Evolutionary conservation across 805 yeast genomes (phyloP), one percentile per base, ranked within the genome.

Genomic region (Hanseniaspora hatyaiensis): DNA sequence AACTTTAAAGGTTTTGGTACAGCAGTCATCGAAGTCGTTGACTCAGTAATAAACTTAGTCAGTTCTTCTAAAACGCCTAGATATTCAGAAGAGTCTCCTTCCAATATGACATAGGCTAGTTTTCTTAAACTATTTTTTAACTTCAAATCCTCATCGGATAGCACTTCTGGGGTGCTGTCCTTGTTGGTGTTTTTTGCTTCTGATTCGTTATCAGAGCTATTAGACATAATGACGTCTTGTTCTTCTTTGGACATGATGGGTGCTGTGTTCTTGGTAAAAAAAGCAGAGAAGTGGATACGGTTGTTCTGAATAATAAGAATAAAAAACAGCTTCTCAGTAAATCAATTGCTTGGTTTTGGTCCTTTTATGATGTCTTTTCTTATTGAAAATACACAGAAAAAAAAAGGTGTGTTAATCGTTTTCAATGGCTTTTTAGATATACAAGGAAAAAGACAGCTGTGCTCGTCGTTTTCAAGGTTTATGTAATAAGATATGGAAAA

Each of bases 1-100:
- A 92, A 92, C 69, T 92, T 94, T 66, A 92, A 75, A 4, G 99
- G 99, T 65, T 92, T 92, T 32, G 99, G 99, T 44, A 92, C 98
- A 2, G 99, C 99, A 1, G 98, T 92, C 96, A 92, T 92, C 8
- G 96, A 88, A 32, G 96, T 84, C 2, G 99, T 92, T 11, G 96
- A 83, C 48, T 92, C 94, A 54, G 85, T 77, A 57, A 92, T 88
- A 57, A 77, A 77, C 41, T 72, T 74, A 59, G 86, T 87, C 63
- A 92, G 73, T 45, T 79, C 71, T 34, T 72, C 71, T 55, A 92
- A 71, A n/a, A 86, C 73, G 11, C 76, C 66, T 30, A 65, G 65
- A 59, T 84, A 82, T 18, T 76, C 50, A 1, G 55, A 40, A 3
- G 53, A 57, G 51, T 72, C 70, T 2, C 75, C 62, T 53, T 78